These are phyloP conservation scores for Aspergillus carbonarius DNA, from an alignment of 2,329 filamentous ascomycete genomes.

Conservation along the genomic window DNA sequence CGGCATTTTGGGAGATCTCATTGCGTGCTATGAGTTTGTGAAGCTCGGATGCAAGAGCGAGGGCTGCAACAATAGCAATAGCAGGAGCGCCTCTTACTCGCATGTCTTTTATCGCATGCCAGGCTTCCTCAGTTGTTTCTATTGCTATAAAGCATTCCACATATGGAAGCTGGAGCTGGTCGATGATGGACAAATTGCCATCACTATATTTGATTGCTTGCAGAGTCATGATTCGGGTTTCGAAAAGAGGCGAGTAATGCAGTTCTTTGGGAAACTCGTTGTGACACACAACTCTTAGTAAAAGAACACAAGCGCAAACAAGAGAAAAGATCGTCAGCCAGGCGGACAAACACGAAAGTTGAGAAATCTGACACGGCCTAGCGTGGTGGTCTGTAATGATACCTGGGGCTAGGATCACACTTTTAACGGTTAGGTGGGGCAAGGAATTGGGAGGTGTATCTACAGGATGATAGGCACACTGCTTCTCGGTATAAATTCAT, in stretches of 20 bases:
- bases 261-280: background rate
- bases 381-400: background rate
- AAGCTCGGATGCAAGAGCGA: constrained; percentile 84
- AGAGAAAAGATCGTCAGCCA: background rate
- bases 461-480: background rate
- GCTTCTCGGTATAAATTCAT: background rate
- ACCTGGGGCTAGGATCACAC: background rate
- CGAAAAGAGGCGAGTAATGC: background rate
- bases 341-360: background rate
- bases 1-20: constrained; percentile 52
- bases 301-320: background rate
- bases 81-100: constrained; percentile 75
- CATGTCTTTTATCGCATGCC: constrained; percentile 67
- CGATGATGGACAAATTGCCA: constrained; percentile 59
- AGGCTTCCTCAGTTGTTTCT: constrained; percentile 57
- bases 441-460: background rate
- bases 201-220: constrained; percentile 62
- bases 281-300: background rate
- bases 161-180: constrained; percentile 63
- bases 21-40: constrained; percentile 42
- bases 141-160: constrained; percentile 58
- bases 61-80: constrained; percentile 94
- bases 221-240: constrained; percentile 46
- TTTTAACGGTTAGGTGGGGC: background rate
- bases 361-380: background rate